Conservation (phyloP, 1,284 basidiomycete genomes). For the Kalmanozyma brasiliensis region DNA sequence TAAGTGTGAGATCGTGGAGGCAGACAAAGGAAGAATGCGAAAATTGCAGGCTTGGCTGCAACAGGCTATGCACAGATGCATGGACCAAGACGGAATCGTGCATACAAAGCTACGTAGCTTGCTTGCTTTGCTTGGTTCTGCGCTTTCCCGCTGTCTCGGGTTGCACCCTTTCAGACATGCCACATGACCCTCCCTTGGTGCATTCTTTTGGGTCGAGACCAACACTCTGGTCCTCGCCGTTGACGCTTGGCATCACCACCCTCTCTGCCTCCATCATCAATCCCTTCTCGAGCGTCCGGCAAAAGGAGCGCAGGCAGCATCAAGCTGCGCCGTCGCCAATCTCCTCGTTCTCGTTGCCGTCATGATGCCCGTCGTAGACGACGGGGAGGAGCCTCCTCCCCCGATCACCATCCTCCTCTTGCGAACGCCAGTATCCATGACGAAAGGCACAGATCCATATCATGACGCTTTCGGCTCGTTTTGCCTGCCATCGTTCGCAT, state of each 20-base stretch:
- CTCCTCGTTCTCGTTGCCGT: background rate
- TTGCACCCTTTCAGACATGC: conserved; percentile 6
- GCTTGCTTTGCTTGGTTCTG: conserved; percentile 3
- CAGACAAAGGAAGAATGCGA: background rate
- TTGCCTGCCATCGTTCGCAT: conserved; percentile 62
- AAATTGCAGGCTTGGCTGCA: background rate
- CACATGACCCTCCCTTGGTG: conserved; percentile 17
- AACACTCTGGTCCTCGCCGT: too few species aligned
- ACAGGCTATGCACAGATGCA: conserved; percentile 7
- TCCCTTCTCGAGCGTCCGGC: too few species aligned
- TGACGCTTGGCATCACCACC: background rate
- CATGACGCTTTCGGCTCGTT: conserved; percentile 66
- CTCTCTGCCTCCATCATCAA: background rate
- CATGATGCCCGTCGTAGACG: conserved; percentile 30
- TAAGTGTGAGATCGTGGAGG: conserved; percentile 6
- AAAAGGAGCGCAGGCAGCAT: conserved; percentile 7
- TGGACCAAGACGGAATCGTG: conserved; percentile 37
- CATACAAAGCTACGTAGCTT: too few species aligned
- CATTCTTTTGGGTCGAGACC: too few species aligned
- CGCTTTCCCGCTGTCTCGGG: too few species aligned
- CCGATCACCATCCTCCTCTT: conserved; percentile 57
- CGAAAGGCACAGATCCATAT: conserved; percentile 65
- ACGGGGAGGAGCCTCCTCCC: conserved; percentile 45
- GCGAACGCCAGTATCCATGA: conserved; percentile 59
- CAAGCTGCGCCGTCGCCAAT: background rate